Evolutionary conservation across 495 filamentous ascomycete species (phyloP).

Genomic region (Penicillium cataractarum): DNA sequence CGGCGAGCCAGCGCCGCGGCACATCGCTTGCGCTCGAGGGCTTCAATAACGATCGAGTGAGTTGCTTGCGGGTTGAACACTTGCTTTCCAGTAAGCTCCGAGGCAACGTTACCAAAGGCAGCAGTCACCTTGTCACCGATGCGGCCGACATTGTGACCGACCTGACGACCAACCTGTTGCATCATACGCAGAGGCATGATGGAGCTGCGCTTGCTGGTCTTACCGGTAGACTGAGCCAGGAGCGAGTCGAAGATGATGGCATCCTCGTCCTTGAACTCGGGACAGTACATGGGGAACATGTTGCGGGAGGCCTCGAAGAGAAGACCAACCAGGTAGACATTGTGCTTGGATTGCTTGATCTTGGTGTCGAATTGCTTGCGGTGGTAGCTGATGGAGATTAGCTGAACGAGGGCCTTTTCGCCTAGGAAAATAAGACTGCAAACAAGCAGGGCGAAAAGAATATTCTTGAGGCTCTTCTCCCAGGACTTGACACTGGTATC

Average conservation of each 20-base stretch:
- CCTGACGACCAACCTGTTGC: constrained; percentile 46
- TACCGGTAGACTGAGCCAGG: constrained; percentile 28
- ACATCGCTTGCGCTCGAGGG: constrained; percentile 77
- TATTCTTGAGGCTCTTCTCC: constrained; percentile 65
- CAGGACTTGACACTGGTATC: constrained; percentile 50
- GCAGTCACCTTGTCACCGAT: constrained; percentile 90
- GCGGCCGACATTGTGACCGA: constrained; percentile 68
- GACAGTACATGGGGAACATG: constrained; percentile 89
- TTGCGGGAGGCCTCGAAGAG: constrained; percentile 87
- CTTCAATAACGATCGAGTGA: constrained; percentile 85
- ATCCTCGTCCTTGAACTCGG: constrained; percentile 89
- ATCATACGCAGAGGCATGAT: constrained; percentile 78
- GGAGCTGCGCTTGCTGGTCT: constrained; percentile 51
- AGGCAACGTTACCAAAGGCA: constrained; percentile 90
- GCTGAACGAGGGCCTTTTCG: constrained; percentile 84
- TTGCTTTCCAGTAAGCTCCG: constrained; percentile 91
- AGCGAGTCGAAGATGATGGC: constrained; percentile 85
- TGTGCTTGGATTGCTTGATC: constrained; percentile 87
- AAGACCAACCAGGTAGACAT: constrained; percentile 74
- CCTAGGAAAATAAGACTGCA: constrained; percentile 75
- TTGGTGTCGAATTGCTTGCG: constrained; percentile 86
- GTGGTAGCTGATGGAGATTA: constrained; percentile 94
- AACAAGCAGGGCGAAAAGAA: constrained; percentile 77
- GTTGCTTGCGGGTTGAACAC: constrained; percentile 89
- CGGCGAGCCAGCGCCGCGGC: constrained; percentile 88